phyloP scores from a whole-genome alignment of 2,329 filamentous ascomycete species.

The Penicillium sp. region DNA sequence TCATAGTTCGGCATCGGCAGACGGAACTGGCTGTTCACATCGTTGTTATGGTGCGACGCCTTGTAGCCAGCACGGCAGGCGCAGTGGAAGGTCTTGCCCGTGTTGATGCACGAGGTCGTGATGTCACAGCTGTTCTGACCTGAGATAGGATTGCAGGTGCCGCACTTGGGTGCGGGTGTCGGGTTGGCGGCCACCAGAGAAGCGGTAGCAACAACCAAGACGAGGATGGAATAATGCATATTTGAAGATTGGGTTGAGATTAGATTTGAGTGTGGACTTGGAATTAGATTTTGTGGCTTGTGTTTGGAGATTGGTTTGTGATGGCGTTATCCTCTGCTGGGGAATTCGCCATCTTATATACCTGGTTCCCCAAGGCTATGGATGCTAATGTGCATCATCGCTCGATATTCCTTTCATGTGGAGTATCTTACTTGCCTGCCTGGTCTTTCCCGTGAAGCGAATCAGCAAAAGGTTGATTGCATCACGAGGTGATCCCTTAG shows the following conservation, averaged over 20 bases:
- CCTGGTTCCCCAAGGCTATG: neutral
- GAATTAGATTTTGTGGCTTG: neutral
- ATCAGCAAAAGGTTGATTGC: neutral
- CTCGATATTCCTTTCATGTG: neutral
- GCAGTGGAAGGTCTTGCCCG: slow-evolving; percentile 40
- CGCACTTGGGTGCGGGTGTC: slow-evolving; percentile 26
- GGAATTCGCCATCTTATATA: slow-evolving; percentile 7
- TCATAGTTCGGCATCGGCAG: slow-evolving; percentile 38
- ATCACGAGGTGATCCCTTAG: neutral
- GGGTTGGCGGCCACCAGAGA: slow-evolving; percentile 23
- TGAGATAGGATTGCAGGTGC: slow-evolving; percentile 41
- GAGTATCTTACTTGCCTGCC: neutral
- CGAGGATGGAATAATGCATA: slow-evolving; percentile 30
- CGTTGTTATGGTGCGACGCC: slow-evolving; percentile 30
- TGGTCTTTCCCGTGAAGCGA: neutral
- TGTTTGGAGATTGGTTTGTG: neutral
- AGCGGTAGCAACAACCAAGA: slow-evolving; percentile 27
- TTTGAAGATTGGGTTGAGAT: slow-evolving; percentile 19
- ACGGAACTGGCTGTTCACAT: slow-evolving; percentile 37
- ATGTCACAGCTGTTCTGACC: slow-evolving; percentile 42
- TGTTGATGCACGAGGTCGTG: slow-evolving; percentile 46
- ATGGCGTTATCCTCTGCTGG: slow-evolving; percentile 4
- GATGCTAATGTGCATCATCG: neutral
- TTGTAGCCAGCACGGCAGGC: slow-evolving; percentile 44
- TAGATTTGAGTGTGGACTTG: neutral